These are phyloP conservation scores for Polygonum aviculare DNA, from an alignment of 148 eudicot species.

Conservation along the genomic window DNA sequence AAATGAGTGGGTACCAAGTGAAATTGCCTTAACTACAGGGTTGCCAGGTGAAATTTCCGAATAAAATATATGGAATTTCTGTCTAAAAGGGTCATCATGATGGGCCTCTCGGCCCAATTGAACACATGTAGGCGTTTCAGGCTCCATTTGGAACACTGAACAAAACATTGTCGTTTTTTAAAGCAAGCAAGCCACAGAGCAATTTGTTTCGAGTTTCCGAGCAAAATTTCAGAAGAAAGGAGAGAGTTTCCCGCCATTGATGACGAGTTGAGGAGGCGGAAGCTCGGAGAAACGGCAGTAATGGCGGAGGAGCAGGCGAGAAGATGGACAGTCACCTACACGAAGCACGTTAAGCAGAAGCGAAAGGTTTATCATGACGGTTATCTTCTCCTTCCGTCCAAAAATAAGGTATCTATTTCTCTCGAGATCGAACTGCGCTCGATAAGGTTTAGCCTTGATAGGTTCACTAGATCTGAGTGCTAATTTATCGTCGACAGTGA, in stretches of 20 bases:
- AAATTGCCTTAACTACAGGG: no score
- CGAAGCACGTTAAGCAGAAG: slow-evolving; percentile 83
- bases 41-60: no score
- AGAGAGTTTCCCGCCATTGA: slow-evolving; percentile 7
- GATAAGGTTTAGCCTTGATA: background rate
- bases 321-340: slow-evolving; percentile 75
- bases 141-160: background rate
- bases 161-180: background rate
- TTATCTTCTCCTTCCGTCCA: slow-evolving; percentile 33
- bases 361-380: slow-evolving; percentile 89
- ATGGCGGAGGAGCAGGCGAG: slow-evolving; percentile 38
- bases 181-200: background rate
- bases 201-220: background rate
- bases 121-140: background rate
- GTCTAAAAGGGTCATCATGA: background rate
- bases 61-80: no score
- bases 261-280: background rate
- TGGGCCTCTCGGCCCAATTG: background rate
- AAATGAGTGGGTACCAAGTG: no score
- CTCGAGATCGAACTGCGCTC: background rate
- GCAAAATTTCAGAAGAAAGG: background rate
- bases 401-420: slow-evolving; percentile 24
- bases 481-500: background rate
- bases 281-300: background rate
- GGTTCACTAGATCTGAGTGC: background rate